Evolutionary conservation across 2,329 filamentous ascomycete species (phyloP).

Genomic region (Thermomyces lanuginosus): DNA sequence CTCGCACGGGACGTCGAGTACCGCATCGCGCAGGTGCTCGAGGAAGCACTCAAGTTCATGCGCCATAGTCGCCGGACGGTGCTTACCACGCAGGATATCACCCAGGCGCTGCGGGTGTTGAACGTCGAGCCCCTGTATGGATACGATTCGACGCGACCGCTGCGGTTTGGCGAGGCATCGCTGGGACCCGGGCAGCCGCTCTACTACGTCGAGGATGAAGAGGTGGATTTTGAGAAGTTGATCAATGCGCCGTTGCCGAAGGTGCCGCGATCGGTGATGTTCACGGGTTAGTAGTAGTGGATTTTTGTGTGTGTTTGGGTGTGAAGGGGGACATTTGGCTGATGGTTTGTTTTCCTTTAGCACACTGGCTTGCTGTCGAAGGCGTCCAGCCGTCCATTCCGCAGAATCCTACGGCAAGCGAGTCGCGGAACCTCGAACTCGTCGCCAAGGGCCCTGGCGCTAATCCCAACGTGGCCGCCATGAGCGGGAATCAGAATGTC

Average conservation of each 20-base stretch:
- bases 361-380: constrained; percentile 94
- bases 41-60: constrained; percentile 94
- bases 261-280: constrained; percentile 79
- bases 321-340: constrained; percentile 4
- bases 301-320: constrained; percentile 10
- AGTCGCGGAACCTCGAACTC: constrained; percentile 69
- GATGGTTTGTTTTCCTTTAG: constrained; percentile 29
- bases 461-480: constrained; percentile 67
- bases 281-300: constrained; percentile 63
- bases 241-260: constrained; percentile 93
- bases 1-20: constrained; percentile 92
- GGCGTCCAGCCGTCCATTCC: constrained; percentile 93
- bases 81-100: constrained; percentile 75
- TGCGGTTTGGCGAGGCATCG: constrained; percentile 86
- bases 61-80: constrained; percentile 73
- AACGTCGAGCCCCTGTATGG: constrained; percentile 93
- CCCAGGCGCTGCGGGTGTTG: constrained; percentile 66
- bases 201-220: constrained; percentile 96
- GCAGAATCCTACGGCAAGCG: constrained; percentile 79
- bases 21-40: constrained; percentile 78
- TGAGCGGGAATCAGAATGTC: constrained; percentile 68
- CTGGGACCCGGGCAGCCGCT: constrained; percentile 84
- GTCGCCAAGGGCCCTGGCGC: constrained; percentile 79
- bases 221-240: constrained; percentile 96
- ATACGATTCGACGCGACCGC: constrained; percentile 77